Conservation (phyloP, 2,329 filamentous ascomycete species). For the Calonectria naviculata region DNA sequence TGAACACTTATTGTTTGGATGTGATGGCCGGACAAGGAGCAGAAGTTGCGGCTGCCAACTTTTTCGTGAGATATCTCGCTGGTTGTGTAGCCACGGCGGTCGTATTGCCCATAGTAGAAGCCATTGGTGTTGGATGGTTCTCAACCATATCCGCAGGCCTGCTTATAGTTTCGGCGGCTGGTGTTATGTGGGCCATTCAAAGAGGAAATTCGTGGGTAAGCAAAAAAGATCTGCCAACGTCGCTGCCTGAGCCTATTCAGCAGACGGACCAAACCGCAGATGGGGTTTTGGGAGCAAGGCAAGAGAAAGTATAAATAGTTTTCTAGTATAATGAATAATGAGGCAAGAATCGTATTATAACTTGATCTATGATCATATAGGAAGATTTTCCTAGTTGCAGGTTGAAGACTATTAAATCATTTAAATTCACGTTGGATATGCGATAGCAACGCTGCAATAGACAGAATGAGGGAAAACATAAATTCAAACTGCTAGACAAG, state of each 20-base stretch:
- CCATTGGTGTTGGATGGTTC: slow-evolving; percentile 85
- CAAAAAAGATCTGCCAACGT: not conserved
- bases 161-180: not conserved
- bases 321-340: not conserved
- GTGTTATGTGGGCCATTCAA: slow-evolving; percentile 9
- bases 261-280: not conserved
- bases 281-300: not conserved
- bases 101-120: slow-evolving; percentile 78
- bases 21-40: slow-evolving; percentile 77
- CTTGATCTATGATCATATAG: no score
- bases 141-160: slow-evolving; percentile 66
- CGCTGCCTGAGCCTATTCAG: not conserved
- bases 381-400: no score
- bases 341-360: not conserved
- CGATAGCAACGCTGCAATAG: no score
- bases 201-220: slow-evolving; percentile 8
- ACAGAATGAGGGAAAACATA: no score
- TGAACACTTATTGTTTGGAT: slow-evolving; percentile 86
- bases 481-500: no score
- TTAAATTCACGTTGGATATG: no score
- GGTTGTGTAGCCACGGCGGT: slow-evolving; percentile 77
- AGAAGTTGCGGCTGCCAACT: slow-evolving; percentile 85
- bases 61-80: slow-evolving; percentile 81
- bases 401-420: no score
- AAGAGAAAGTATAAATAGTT: not conserved